Evolutionary conservation across 495 filamentous ascomycete species (phyloP), one percentile per base, ranked within the genome.

Genomic region (Hyaloscypha finlandica): DNA sequence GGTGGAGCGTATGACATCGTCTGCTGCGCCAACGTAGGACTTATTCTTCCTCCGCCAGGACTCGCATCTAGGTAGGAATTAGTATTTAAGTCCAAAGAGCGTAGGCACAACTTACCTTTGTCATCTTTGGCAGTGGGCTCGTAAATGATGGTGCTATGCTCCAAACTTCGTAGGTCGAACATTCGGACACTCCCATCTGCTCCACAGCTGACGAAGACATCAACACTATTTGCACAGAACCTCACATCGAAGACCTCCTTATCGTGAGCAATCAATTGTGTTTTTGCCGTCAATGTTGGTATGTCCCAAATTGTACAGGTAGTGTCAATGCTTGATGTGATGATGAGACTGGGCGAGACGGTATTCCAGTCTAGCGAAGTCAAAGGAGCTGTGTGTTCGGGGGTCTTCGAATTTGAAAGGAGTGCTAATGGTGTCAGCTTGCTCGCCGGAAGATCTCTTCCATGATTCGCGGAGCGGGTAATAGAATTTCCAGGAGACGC

Each of bases 231-330:
- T 29, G 93, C 93, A 78, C 95, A 97, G 77, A 98, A 99, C 14
- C 95, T 88, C 39, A 99, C 95, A 75, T 99, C 95, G 71, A 96
- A 99, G 6, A 99, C 95, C 78, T 99, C 95, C 77, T 97, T 98
- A 78, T 99, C 95, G 73, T 99, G 95, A 30, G 95, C 95, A 77
- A 99, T 99, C 16, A 99, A 79, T 77, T 99, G 95, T 2, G 95
- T 99, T 78, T 99, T 99, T 16, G 95, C 95, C 1, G 95, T 99
- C 67, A 99, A 80, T 4, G 95, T 97, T 3, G 95, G 95, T 33
- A 99, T 99, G 73, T 99, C 95, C 95, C 95, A 99, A 64, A 99
- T 98, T n/a, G 95, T 99, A 79, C 95, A 99, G 1, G 95, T 99
- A 0, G 95, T 99, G 75, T 99, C 95, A 68, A 99, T 99, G 75